Evolutionary conservation across 192 early-diverging fungal species (phyloP).

Genomic region (Backusella circina): DNA sequence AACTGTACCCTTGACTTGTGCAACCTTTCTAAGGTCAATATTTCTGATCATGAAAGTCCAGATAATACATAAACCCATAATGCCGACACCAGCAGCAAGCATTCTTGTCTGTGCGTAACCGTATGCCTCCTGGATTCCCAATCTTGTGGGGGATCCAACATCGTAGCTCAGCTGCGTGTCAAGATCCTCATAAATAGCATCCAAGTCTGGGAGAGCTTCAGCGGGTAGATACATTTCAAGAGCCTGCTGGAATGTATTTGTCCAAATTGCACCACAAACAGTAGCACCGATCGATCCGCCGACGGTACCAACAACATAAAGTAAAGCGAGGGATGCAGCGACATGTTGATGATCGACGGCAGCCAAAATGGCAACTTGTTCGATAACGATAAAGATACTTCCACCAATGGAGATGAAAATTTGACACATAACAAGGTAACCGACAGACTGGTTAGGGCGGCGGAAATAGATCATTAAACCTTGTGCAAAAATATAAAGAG

Average conservation of each 20-base stretch:
- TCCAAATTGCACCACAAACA: constrained; percentile 4
- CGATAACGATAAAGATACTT: constrained; percentile 2
- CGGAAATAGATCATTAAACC: not conserved
- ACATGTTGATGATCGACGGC: constrained; percentile 5
- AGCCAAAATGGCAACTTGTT: constrained; percentile 7
- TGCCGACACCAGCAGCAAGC: not conserved
- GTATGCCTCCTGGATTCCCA: constrained; percentile 2
- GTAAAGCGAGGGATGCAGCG: not conserved
- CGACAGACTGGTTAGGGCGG: not conserved
- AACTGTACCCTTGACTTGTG: not conserved
- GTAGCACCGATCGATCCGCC: not conserved
- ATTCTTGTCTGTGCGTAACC: constrained; percentile 2
- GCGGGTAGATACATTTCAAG: not conserved
- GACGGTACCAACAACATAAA: not conserved
- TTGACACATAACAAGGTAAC: constrained; percentile 2
- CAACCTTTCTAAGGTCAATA: not conserved
- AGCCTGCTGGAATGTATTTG: constrained; percentile 2
- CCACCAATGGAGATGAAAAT: constrained; percentile 8
- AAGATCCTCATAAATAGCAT: not conserved
- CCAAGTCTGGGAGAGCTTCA: not conserved
- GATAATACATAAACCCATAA: not conserved
- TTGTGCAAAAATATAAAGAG: not conserved
- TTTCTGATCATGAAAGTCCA: not conserved
- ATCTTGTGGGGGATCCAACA: not conserved
- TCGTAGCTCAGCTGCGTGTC: constrained; percentile 6